Percentiles rank a stretch among this genome's conserved stretches.
Conservation (phyloP, 2,329 filamentous ascomycete genomes). For the Neofusicoccum laricinum region DNA sequence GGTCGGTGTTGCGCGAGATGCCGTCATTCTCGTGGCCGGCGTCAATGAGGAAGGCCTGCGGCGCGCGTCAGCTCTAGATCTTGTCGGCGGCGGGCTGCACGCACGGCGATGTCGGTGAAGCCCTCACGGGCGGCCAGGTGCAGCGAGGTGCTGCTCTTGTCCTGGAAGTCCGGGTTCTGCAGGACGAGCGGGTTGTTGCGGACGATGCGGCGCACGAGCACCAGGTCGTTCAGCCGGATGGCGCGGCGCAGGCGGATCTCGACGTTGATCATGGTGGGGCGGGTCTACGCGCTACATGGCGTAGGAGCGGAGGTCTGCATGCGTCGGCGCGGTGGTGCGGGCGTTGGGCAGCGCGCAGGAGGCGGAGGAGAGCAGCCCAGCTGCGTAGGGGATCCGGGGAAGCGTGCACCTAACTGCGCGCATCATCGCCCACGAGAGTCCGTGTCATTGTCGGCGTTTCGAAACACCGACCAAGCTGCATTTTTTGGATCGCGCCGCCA, state of each 20-base stretch:
- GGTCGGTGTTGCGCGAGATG: slow-evolving; percentile 73
- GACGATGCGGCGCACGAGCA: slow-evolving; percentile 74
- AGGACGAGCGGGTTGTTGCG: slow-evolving; percentile 67
- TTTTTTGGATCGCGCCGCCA: slow-evolving; percentile 10
- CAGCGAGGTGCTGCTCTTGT: slow-evolving; percentile 78
- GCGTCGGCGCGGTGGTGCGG: background rate
- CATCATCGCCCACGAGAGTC: too few species aligned
- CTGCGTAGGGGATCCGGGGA: background rate
- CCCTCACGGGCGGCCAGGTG: slow-evolving; percentile 77
- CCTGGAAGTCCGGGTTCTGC: slow-evolving; percentile 74
- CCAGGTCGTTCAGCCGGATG: slow-evolving; percentile 70
- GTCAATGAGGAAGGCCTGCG: slow-evolving; percentile 62
- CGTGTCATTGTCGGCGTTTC: too few species aligned
- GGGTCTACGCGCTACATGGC: background rate
- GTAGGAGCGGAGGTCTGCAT: background rate
- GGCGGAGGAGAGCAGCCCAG: background rate
- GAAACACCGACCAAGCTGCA: slow-evolving; percentile 3
- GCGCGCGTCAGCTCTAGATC: background rate
- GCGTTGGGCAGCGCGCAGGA: slow-evolving; percentile 1
- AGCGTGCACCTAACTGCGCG: background rate
- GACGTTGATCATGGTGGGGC: slow-evolving; percentile 65
- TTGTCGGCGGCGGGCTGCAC: slow-evolving; percentile 17
- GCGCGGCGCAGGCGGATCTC: slow-evolving; percentile 76
- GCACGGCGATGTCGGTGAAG: slow-evolving; percentile 61
- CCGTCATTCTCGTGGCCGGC: slow-evolving; percentile 71